Conservation (phyloP, 441 rosid genomes). For the Eutrema salsugineum region DNA sequence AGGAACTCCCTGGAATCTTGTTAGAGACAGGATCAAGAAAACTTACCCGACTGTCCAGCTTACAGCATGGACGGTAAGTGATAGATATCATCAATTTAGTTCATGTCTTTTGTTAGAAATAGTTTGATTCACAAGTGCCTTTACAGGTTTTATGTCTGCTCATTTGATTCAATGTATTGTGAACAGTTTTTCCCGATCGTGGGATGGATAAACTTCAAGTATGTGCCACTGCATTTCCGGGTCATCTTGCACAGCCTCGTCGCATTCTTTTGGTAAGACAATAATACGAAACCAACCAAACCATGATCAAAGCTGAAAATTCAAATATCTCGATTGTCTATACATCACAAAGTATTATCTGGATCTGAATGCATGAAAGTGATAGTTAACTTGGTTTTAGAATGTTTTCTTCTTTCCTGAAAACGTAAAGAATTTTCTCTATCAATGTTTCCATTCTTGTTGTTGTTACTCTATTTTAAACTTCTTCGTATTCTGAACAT, state of each 20-base stretch:
- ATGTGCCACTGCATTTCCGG: slow-evolving; percentile 77
- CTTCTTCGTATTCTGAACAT: not conserved
- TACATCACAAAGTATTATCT: not conserved
- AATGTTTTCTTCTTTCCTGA: not conserved
- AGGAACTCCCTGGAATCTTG: slow-evolving; percentile 85
- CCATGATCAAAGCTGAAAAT: not conserved
- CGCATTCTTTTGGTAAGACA: slow-evolving; percentile 68
- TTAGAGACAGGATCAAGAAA: slow-evolving; percentile 66
- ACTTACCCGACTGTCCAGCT: slow-evolving; percentile 70
- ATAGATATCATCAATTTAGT: not conserved
- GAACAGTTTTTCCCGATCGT: slow-evolving; percentile 87
- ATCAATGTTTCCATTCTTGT: not conserved
- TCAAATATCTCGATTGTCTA: not conserved
- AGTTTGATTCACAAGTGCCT: not conserved
- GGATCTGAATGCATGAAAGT: not conserved
- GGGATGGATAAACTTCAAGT: slow-evolving; percentile 90
- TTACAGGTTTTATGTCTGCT: not conserved
- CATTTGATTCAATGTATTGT: not conserved
- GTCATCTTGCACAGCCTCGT: slow-evolving; percentile 63
- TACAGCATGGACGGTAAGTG: slow-evolving; percentile 79
- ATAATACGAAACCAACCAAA: not conserved
- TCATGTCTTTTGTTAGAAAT: not conserved
- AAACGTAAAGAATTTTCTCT: not conserved
- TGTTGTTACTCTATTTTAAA: not conserved
- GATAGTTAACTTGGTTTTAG: not conserved